Evolutionary conservation across 176 grass and related monocot genomes (phyloP).

Genomic region (Bonia amplexicaulis): DNA sequence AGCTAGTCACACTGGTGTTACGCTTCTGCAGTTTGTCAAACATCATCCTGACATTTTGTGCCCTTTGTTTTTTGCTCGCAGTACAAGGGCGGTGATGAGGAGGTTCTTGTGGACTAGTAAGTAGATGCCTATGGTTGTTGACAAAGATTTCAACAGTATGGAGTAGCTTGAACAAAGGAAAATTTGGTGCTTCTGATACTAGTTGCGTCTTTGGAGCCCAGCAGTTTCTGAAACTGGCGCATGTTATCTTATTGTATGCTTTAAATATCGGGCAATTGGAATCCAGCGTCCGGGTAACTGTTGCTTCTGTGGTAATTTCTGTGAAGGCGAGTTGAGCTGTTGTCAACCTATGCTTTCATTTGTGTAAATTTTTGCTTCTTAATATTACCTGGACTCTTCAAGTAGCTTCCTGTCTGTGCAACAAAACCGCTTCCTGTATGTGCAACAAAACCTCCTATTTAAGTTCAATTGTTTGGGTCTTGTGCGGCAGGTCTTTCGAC

Average conservation of each 20-base stretch:
- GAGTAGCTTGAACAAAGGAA: constrained; percentile 13
- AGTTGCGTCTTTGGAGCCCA: background rate
- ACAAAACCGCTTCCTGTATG: background rate
- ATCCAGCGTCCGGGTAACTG: background rate
- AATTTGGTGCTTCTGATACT: background rate
- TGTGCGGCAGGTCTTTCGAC: no score
- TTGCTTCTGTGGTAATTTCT: background rate
- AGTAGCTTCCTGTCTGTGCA: background rate
- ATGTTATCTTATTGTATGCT: background rate
- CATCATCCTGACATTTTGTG: background rate
- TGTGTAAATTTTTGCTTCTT: background rate
- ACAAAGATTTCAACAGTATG: constrained; percentile 20
- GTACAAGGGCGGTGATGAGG: constrained; percentile 56
- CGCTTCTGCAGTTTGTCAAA: background rate
- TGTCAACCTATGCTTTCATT: constrained; percentile 7
- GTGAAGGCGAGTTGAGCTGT: background rate
- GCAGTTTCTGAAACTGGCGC: background rate
- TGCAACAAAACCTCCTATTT: no score
- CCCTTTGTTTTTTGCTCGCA: constrained; percentile 20
- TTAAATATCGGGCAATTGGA: background rate
- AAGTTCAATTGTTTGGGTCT: no score
- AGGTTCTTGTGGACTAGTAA: constrained; percentile 40
- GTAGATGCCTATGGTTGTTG: constrained; percentile 3
- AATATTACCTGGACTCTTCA: background rate
- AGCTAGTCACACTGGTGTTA: background rate